These are phyloP conservation scores for Trapa bicornis DNA, from an alignment of 345 rosid species.

Conservation along the genomic window DNA sequence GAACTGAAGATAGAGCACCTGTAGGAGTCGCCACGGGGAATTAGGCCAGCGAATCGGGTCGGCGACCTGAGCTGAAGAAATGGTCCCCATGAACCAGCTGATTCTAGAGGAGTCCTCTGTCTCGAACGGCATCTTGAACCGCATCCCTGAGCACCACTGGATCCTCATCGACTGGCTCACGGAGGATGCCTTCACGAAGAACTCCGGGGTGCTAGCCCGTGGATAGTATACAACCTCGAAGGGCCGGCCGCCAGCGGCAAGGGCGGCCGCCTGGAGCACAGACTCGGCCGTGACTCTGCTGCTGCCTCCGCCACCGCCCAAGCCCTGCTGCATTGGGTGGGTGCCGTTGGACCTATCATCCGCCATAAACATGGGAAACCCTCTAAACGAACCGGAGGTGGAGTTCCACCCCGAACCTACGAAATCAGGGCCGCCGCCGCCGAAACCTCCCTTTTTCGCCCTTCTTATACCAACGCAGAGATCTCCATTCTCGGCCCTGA, in stretches of 20 bases:
- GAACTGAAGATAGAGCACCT: constrained; percentile 27
- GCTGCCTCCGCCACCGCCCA: constrained; percentile 26
- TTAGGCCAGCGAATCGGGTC: constrained; percentile 79
- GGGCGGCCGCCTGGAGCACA: constrained; percentile 57
- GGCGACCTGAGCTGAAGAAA: constrained; percentile 62
- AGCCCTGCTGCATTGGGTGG: constrained; percentile 23
- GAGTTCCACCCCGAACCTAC: constrained; percentile 60
- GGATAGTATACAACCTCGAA: constrained; percentile 86
- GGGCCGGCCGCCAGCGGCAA: constrained; percentile 49
- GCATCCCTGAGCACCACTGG: constrained; percentile 82
- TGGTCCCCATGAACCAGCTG: constrained; percentile 96
- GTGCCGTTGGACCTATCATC: constrained; percentile 33
- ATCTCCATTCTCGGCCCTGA: constrained; percentile 78
- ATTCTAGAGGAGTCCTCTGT: constrained; percentile 85
- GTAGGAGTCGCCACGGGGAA: constrained; percentile 90
- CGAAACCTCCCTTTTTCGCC: constrained; percentile 61
- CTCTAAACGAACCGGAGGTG: constrained; percentile 35
- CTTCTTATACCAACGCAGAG: constrained; percentile 88
- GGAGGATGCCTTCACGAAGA: constrained; percentile 63
- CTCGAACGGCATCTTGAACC: constrained; percentile 96
- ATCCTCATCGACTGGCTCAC: constrained; percentile 60
- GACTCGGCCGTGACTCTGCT: constrained; percentile 58
- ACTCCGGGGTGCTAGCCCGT: constrained; percentile 73
- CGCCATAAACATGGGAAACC: constrained; percentile 33
- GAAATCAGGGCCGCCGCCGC: constrained; percentile 49